Base-by-base conservation (phyloP, 495 filamentous ascomycete species). In the Penicillium argentinense region DNA sequence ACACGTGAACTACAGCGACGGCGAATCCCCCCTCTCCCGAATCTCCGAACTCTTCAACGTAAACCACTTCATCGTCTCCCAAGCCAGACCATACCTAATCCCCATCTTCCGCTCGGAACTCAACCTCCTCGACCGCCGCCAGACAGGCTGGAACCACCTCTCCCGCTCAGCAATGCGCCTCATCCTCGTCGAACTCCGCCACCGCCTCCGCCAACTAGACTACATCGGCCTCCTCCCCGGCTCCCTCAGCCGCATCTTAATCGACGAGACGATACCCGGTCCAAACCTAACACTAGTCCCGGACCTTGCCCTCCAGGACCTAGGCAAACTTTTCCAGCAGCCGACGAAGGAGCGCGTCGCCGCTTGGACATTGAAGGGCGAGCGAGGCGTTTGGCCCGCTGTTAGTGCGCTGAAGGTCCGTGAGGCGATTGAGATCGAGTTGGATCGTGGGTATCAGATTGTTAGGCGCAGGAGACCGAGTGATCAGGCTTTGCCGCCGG, bases 21-120 rank as follows among this genome's bases (percentile, higher is more conserved):
- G 82, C 33, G 85, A 92, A 59, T 87, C 87, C 1, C 92, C 92
- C 0, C 78, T 96, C 4, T 76, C 82, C 27, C 83, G 92, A 33
- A 86, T 96, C 42, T 85, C 89, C 5, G 87, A 95, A 64, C 83
- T 96, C 21, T 96, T 96, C 78, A 96, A 96, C 62, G 91, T 96
- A 58, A 97, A 96, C 64, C 91, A 96, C 65, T 96, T 96, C 68
- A 95, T 97, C 56, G 89, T 96, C 47, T 96, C 91, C 1, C 92
- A 97, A 65, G 88, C 93, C 41, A 91, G 96, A 53, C 92, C 92
- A 2, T 95, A 95, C 54, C 84, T 97, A 25, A 85, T 96, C 52
- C 92, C 92, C 2, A 95, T 96, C 58, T 72, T 96, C 2, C 82
- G 84, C 24, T 83, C 81, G 28, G 88, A 95, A 50, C 81, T 90